A percentile compares a stretch with the other conserved stretches of the same genome.
Conservation (phyloP, 176 grass and related monocot species). For the Melocanna baccifera region DNA sequence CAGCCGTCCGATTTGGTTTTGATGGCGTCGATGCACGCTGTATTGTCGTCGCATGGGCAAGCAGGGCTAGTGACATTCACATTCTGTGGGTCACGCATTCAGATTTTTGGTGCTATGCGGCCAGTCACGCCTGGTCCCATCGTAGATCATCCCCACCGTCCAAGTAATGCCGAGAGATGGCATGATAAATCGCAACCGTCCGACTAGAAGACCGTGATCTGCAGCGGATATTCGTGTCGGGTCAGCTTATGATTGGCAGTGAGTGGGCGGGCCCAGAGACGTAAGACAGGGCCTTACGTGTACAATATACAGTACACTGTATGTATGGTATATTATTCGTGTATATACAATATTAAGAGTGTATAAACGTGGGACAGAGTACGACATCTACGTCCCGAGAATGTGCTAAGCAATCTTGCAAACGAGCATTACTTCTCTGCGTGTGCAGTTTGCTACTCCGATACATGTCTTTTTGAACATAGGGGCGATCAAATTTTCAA, state of each 20-base stretch:
- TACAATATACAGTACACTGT: not conserved
- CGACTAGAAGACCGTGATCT: not conserved
- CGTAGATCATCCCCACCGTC: not conserved
- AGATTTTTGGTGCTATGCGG: not conserved
- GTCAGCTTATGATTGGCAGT: constrained; percentile 18
- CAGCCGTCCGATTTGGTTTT: constrained; percentile 19
- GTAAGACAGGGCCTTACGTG: not conserved
- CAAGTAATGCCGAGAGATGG: not conserved
- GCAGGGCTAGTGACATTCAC: not conserved
- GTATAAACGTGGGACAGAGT: not conserved
- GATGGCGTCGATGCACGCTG: not conserved
- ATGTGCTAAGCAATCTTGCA: not conserved
- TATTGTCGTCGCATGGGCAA: not conserved
- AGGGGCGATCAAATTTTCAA: too few relatives aligned
- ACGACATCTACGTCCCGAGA: not conserved
- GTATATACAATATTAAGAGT: not conserved
- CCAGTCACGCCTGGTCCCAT: not conserved
- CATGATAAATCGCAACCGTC: not conserved
- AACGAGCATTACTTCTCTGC: too few relatives aligned
- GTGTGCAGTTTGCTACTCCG: too few relatives aligned
- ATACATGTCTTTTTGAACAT: too few relatives aligned
- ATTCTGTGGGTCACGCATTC: not conserved
- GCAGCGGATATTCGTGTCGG: constrained; percentile 7
- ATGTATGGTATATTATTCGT: not conserved
- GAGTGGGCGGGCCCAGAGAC: not conserved